These are phyloP conservation scores for Hymenochaete sp. DNA, from an alignment of 1,284 basidiomycete genomes.

Conservation along the genomic window DNA sequence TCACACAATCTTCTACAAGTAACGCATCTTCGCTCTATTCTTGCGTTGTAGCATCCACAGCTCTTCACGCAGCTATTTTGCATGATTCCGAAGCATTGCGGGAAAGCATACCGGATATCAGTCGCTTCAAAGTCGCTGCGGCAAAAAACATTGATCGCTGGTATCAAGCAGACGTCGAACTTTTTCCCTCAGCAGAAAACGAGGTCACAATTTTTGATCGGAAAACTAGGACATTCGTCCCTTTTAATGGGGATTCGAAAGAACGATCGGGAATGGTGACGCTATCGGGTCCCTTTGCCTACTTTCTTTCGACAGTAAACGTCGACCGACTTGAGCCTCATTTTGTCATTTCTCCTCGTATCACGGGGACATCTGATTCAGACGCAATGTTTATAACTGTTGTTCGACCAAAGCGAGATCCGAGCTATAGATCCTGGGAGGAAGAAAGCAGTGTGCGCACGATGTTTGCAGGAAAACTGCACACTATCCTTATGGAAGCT, in stretches of 20 bases:
- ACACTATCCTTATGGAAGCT: constrained; percentile 51
- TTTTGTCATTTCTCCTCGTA: constrained; percentile 69
- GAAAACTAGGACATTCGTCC: constrained; percentile 37
- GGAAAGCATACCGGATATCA: constrained; percentile 59
- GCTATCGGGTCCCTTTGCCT: constrained; percentile 75
- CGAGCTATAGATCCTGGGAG: constrained; percentile 28
- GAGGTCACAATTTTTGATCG: constrained; percentile 58
- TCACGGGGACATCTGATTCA: constrained; percentile 28
- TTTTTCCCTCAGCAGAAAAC: constrained; percentile 39
- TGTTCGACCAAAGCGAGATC: constrained; percentile 74
- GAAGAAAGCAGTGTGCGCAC: constrained; percentile 36
- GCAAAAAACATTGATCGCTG: constrained; percentile 65
- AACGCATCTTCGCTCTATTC: constrained; percentile 27
- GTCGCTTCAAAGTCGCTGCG: constrained; percentile 84
- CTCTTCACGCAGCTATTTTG: constrained; percentile 84
- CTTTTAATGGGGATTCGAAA: constrained; percentile 27
- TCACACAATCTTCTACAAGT: constrained; percentile 31
- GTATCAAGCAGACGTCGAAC: constrained; percentile 54
- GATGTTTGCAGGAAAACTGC: constrained; percentile 39
- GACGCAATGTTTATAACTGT: constrained; percentile 68
- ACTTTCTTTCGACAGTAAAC: constrained; percentile 76
- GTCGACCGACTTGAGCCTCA: constrained; percentile 76
- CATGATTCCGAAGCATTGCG: constrained; percentile 74
- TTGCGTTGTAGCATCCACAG: constrained; percentile 63
- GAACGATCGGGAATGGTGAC: constrained; percentile 27